Evolutionary conservation across 345 rosid genomes (phyloP).

Genomic region (Theobroma cacao): DNA sequence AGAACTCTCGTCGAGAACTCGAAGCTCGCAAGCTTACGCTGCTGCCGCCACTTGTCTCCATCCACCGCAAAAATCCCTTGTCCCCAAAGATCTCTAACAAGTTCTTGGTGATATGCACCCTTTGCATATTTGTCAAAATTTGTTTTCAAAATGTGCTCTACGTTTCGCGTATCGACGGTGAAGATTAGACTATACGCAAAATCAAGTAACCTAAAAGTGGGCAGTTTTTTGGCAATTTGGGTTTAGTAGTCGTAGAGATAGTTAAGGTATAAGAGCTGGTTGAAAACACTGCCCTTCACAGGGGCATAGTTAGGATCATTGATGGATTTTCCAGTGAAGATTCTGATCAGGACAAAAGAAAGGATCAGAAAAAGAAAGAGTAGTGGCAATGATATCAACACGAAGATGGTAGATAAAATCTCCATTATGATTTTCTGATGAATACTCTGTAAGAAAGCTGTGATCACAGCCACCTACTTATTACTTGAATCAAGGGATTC

Average conservation of each 20-base stretch:
- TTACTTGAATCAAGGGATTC: not conserved
- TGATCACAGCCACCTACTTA: not conserved
- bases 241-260: conserved; percentile 53
- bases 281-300: conserved; percentile 47
- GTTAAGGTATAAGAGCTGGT: conserved; percentile 39
- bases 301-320: conserved; percentile 45
- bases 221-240: conserved; percentile 34
- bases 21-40: conserved; percentile 74
- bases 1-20: conserved; percentile 73
- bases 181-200: too few relatives aligned
- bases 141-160: conserved; percentile 58
- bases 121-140: conserved; percentile 47
- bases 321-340: conserved; percentile 52
- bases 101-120: conserved; percentile 34
- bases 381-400: conserved; percentile 18
- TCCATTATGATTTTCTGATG: conserved; percentile 22
- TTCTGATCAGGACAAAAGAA: conserved; percentile 24
- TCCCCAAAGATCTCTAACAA: conserved; percentile 52
- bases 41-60: conserved; percentile 80
- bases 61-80: conserved; percentile 72
- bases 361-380: conserved; percentile 19
- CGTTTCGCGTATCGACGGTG: conserved; percentile 58
- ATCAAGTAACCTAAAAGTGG: conserved; percentile 53
- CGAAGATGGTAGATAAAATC: conserved; percentile 23
- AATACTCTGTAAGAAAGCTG: too few relatives aligned